Base-by-base conservation (phyloP, 352 stramenopile species). In the Globisporangium megalacanthum region DNA sequence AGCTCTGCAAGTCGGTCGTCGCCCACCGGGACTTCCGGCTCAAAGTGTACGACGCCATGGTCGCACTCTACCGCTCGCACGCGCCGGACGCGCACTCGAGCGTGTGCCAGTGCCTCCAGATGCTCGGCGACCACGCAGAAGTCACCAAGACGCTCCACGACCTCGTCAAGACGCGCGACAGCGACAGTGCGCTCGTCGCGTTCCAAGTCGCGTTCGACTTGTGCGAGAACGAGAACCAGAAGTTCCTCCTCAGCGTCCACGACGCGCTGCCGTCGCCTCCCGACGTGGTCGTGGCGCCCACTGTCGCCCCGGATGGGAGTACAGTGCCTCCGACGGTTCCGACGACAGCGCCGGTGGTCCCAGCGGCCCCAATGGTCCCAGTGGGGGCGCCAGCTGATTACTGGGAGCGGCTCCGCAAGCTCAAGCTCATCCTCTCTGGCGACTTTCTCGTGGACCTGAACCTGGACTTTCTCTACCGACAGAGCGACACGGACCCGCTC, bases 141-240 rank as follows among this genome's bases (percentile, higher is more conserved):
- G 87, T 94, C 22, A 86, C 86, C 46, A 82, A 90, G 63, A 94
- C 97, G 41, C 68, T 98, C 19, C 78, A 90, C 37, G 60, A 88
- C 19, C 80, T 98, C 22, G 60, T 98, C 31, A 79, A 85, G 35
- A 73, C 71, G 31, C 79, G 52, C 29, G 78, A 88, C 25, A 68
- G 91, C 49, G 72, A 92, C 59, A 29, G 25, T 29, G 79, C 68
- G 36, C 80, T 99, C 36, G 62, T 98, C 35, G 97, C 95, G 25
- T 98, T 97, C 69, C 97, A 99, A 67, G 84, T 99, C 14, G 97
- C 92, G 20, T 99, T 99, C 66, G 95, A 99, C 75, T 62, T 99
- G 8, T 87, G 96, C 14, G 97, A 99, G 71, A 98, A 96, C 54
- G 97, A 98, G 45, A 97, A 99, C 83, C 92, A 99, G 69, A 94